Evolutionary conservation across 805 yeast species (phyloP).

Genomic region (Yamadazyma sp.): DNA sequence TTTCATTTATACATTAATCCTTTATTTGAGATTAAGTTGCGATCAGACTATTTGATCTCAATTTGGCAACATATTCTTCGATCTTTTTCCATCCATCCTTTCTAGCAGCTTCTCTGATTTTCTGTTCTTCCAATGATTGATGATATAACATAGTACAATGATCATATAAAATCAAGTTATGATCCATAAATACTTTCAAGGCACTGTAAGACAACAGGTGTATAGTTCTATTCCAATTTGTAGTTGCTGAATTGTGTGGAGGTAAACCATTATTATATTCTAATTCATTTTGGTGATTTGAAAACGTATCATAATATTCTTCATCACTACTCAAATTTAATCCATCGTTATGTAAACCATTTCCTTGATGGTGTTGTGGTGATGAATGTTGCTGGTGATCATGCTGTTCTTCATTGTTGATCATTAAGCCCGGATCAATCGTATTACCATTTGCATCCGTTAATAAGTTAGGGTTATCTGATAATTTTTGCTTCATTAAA

Average conservation of each 20-base stretch:
- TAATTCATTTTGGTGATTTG: slow-evolving; percentile 28
- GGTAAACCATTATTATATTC: slow-evolving; percentile 30
- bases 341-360: slow-evolving; percentile 12
- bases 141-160: slow-evolving; percentile 88
- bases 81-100: slow-evolving; percentile 69
- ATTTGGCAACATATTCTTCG: slow-evolving; percentile 39
- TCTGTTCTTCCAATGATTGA: slow-evolving; percentile 72
- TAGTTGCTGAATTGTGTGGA: slow-evolving; percentile 45
- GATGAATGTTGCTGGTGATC: slow-evolving; percentile 13
- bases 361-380: slow-evolving; percentile 21
- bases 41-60: neutral
- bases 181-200: slow-evolving; percentile 85
- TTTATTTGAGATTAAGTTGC: too few relatives aligned
- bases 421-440: slow-evolving; percentile 35
- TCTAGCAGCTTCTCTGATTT: slow-evolving; percentile 57
- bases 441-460: slow-evolving; percentile 43
- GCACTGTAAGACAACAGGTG: slow-evolving; percentile 90
- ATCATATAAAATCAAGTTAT: slow-evolving; percentile 86
- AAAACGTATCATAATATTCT: slow-evolving; percentile 41
- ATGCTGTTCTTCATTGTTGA: slow-evolving; percentile 16
- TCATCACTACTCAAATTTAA: slow-evolving; percentile 37
- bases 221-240: slow-evolving; percentile 92
- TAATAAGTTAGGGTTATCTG: slow-evolving; percentile 34
- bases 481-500: slow-evolving; percentile 33
- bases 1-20: neutral